A percentile compares a stretch with the other conserved stretches of the same genome.
Evolutionary conservation across 495 filamentous ascomycete genomes (phyloP).

Genomic region (Penicillium pancosmium): DNA sequence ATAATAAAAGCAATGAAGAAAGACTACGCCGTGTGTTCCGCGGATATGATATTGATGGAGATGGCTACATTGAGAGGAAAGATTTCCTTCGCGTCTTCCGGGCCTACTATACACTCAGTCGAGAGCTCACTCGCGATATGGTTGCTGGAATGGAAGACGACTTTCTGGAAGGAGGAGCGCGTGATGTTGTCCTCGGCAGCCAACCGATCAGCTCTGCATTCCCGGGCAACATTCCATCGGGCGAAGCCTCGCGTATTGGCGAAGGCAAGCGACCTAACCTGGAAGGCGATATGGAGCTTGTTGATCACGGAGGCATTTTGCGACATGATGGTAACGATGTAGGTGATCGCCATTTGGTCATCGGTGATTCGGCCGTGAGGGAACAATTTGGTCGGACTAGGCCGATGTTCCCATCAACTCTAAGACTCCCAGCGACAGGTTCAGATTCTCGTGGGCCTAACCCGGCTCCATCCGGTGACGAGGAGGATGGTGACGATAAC

Average conservation of each 20-base stretch:
- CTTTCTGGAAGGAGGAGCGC: slow-evolving; percentile 70
- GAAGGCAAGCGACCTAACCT: slow-evolving; percentile 64
- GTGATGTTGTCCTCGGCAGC: slow-evolving; percentile 71
- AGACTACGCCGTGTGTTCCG: slow-evolving; percentile 76
- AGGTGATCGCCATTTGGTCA: slow-evolving; percentile 49
- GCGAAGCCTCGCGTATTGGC: slow-evolving; percentile 57
- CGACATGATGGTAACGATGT: slow-evolving; percentile 49
- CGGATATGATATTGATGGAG: slow-evolving; percentile 87
- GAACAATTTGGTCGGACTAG: slow-evolving; percentile 43
- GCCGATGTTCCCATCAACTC: slow-evolving; percentile 42
- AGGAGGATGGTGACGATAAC: slow-evolving; percentile 5
- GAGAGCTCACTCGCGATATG: slow-evolving; percentile 82
- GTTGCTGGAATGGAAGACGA: slow-evolving; percentile 81
- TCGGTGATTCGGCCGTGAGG: slow-evolving; percentile 52
- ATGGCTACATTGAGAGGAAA: slow-evolving; percentile 83
- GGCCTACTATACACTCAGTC: slow-evolving; percentile 83
- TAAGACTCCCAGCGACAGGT: slow-evolving; percentile 26
- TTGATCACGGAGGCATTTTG: slow-evolving; percentile 54
- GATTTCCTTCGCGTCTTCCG: slow-evolving; percentile 93
- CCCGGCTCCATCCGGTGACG: neutral
- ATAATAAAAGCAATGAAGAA: slow-evolving; percentile 66
- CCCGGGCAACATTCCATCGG: slow-evolving; percentile 64
- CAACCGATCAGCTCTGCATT: slow-evolving; percentile 78
- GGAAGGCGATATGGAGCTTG: slow-evolving; percentile 64
- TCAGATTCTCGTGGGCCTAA: slow-evolving; percentile 14